These are phyloP conservation scores for Sphagnum tenellum DNA, from an alignment of 225 moss, liverwort and hornwort genomes.

Conservation along the genomic window DNA sequence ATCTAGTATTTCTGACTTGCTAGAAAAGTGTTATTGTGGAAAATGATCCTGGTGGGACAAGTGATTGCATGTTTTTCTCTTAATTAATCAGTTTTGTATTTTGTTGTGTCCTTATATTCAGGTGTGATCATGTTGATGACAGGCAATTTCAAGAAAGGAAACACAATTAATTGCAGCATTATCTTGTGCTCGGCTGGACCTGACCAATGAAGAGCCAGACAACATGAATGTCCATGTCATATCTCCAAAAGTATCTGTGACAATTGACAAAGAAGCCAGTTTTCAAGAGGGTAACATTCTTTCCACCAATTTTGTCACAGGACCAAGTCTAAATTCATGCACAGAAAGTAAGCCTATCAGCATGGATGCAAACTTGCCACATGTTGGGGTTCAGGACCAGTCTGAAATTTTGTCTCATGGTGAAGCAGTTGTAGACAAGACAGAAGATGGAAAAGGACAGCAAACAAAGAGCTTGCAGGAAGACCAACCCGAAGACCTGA, in stretches of 20 bases:
- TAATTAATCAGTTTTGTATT: background rate
- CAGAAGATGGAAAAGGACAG: too few species aligned
- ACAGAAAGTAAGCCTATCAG: background rate
- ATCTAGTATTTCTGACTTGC: too few species aligned
- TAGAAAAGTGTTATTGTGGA: too few species aligned
- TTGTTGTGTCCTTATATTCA: too few species aligned
- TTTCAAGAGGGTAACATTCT: slow-evolving; percentile 2
- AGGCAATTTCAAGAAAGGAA: slow-evolving; percentile 86
- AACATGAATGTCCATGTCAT: slow-evolving; percentile 42
- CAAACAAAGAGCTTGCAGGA: too few species aligned
- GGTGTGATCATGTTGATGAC: background rate
- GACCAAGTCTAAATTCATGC: background rate
- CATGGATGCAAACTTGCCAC: background rate
- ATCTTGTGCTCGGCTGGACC: slow-evolving; percentile 32
- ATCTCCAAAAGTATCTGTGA: slow-evolving; percentile 19
- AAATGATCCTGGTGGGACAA: background rate
- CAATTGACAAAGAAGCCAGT: slow-evolving; percentile 2
- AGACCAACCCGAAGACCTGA: too few species aligned
- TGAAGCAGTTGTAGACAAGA: too few species aligned
- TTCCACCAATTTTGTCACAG: background rate
- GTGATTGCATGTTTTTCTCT: background rate
- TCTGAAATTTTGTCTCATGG: too few species aligned
- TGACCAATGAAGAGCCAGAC: slow-evolving; percentile 8
- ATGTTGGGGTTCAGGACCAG: background rate
- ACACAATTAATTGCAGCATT: slow-evolving; percentile 56